Conservation (phyloP, 1,139 yeast species). For the Candida dubliniensis region DNA sequence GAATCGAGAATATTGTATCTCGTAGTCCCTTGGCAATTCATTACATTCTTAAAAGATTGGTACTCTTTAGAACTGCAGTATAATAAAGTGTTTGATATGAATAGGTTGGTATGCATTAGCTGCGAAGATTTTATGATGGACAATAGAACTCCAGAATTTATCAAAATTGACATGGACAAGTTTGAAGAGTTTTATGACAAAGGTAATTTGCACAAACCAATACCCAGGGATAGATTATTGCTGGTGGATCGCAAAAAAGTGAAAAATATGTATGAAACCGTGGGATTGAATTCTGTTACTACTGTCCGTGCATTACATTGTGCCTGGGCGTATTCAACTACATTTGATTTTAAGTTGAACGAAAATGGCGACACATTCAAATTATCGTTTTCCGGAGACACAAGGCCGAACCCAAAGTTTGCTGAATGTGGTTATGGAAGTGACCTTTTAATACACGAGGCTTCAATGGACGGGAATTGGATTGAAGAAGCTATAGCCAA, state of each 20-base stretch:
- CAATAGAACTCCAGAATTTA: constrained; percentile 26
- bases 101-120: constrained; percentile 55
- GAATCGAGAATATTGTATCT: constrained; percentile 46
- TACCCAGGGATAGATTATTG: constrained; percentile 22
- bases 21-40: constrained; percentile 75
- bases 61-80: constrained; percentile 48
- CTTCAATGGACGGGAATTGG: constrained; percentile 81
- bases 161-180: constrained; percentile 29
- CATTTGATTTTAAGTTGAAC: constrained; percentile 49
- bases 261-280: constrained; percentile 23
- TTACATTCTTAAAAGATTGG: constrained; percentile 73
- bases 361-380: constrained; percentile 44
- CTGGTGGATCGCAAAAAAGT: constrained; percentile 20
- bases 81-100: constrained; percentile 31
- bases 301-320: constrained; percentile 86
- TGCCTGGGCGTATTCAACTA: constrained; percentile 74
- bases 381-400: constrained; percentile 91
- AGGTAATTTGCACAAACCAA: constrained; percentile 15
- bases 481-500: constrained; percentile 80
- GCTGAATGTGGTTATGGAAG: constrained; percentile 67
- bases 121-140: constrained; percentile 59
- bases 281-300: constrained; percentile 35
- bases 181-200: constrained; percentile 34
- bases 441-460: constrained; percentile 86
- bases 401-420: constrained; percentile 69